Base-by-base conservation (phyloP, 805 yeast species). In the Candida yuanshanica region DNA sequence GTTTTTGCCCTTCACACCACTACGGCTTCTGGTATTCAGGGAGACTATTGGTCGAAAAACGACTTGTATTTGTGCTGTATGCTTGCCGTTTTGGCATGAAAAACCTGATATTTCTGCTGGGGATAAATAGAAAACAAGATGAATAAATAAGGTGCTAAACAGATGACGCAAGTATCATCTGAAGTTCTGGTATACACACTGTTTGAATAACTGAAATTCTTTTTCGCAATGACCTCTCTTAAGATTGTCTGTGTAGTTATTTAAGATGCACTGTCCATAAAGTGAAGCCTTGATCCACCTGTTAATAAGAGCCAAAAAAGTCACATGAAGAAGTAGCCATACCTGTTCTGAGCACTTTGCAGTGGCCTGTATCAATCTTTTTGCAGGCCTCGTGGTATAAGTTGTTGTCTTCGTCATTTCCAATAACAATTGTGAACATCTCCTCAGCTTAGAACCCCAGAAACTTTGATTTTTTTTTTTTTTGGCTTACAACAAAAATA, bases 191-290 rank as follows among this genome's bases (percentile, higher is more conserved):
- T 64, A 55, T 10, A 79, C 79, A 57, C 85, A 79, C 16, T 58
- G 47, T 47, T 70, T 75, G 56, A 76, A 79, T 26, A 52, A 51
- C 18, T 55, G 45, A 43, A 79, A 79, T 55, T 79, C 81, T 23
- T 62, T 52, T 35, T 61, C 64, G 52, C 84, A 79, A n/a, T 71
- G 66, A 46, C 74, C 77, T 43, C 73, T 70, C 12, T 69, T 53
- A 31, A 79, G 68, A 35, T 31, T 31, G 20, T 70, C 72, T 43
- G 72, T 66, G 56, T 78, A 77, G 37, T 69, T 64, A 33, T 60
- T 58, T 33, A 78, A 56, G 18, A 79, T 64, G 49, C 85, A 79
- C 48, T 73, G 67, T 7, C 83, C 84, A 50, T 79, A 79, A 0
- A 65, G 68, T 37, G 59, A 43, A 2, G 75, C 77, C 47, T 68